These are phyloP conservation scores for Cokeromyces recurvatus DNA, from an alignment of 371 early-diverging fungal species.

Conservation along the genomic window DNA sequence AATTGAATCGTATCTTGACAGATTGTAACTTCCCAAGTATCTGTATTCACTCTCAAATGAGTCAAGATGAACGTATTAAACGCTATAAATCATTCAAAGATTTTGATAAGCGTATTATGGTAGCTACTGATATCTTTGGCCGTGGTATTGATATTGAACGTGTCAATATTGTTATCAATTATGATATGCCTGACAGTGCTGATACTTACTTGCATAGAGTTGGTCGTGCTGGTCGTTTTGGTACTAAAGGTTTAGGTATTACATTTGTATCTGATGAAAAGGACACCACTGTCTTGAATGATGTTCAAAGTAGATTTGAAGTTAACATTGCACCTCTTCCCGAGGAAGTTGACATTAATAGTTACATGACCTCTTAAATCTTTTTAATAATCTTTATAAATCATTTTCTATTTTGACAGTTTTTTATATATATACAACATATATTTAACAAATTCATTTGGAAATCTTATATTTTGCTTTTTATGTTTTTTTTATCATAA, in stretches of 20 bases:
- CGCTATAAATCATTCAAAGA: conserved; percentile 96
- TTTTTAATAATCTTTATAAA: too few relatives aligned
- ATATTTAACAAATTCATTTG: too few relatives aligned
- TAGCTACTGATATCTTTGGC: conserved; percentile 98
- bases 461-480: too few relatives aligned
- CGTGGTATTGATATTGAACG: conserved; percentile 99
- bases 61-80: conserved; percentile 87
- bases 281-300: conserved; percentile 78
- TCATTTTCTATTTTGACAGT: background rate
- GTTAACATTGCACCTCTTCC: conserved; percentile 90
- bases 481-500: too few relatives aligned
- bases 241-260: conserved; percentile 97
- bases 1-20: conserved; percentile 81
- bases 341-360: conserved; percentile 78
- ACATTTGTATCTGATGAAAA: conserved; percentile 93
- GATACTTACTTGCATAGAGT: conserved; percentile 98
- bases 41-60: conserved; percentile 89
- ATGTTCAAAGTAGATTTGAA: conserved; percentile 95
- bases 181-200: conserved; percentile 94
- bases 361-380: conserved; percentile 55
- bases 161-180: conserved; percentile 99
- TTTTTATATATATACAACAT: background rate
- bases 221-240: conserved; percentile 99
- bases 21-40: conserved; percentile 94
- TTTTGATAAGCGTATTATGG: conserved; percentile 92